Conservation (phyloP, 2,329 filamentous ascomycete species). For the Cytospora paraplurivora region DNA sequence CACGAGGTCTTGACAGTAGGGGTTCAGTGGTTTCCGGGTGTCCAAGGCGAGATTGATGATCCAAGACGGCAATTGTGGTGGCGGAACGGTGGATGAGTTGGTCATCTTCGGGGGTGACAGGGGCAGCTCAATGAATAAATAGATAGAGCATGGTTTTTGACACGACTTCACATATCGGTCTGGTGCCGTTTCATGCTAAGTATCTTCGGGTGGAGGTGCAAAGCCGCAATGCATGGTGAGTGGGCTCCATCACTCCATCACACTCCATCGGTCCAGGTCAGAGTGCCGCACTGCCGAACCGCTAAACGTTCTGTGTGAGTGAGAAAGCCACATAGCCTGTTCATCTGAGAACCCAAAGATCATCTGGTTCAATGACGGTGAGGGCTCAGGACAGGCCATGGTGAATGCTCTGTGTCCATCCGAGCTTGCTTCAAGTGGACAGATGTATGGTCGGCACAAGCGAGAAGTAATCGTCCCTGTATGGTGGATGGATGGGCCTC, state of each 20-base stretch:
- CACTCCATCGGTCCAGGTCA: too few species aligned
- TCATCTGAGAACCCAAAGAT: background rate
- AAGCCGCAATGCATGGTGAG: background rate
- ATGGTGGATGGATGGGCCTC: background rate
- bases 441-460: too few species aligned
- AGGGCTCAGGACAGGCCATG: background rate
- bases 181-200: background rate
- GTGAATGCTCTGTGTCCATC: background rate
- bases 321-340: background rate
- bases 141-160: background rate
- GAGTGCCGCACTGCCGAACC: background rate
- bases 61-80: slow-evolving; percentile 5
- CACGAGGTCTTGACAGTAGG: slow-evolving; percentile 4
- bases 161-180: background rate
- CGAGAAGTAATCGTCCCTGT: background rate
- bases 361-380: background rate
- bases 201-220: background rate
- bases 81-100: background rate
- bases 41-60: background rate
- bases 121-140: background rate
- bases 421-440: background rate
- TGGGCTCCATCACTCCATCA: background rate
- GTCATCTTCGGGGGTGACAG: background rate
- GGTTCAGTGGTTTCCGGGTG: slow-evolving; percentile 3
- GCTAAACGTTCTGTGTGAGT: background rate